A percentile compares a stretch with the other conserved stretches of the same genome.
Evolutionary conservation across 306 rosid species (phyloP).

Genomic region (Hippophae gyantsensis): DNA sequence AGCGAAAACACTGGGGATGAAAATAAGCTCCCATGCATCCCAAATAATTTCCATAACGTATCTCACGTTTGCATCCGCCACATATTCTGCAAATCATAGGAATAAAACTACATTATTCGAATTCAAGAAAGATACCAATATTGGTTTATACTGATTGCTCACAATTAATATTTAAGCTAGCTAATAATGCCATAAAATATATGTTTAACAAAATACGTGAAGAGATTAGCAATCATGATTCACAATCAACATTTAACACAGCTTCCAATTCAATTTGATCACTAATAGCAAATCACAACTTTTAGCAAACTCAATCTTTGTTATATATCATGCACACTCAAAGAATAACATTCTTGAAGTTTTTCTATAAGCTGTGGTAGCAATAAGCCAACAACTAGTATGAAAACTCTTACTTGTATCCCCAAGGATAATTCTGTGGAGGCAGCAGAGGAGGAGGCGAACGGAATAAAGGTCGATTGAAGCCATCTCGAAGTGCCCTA

Average conservation of each 20-base stretch:
- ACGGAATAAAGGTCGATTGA: conserved; percentile 40
- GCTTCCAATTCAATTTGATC: too few relatives aligned
- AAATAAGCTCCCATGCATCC: conserved; percentile 62
- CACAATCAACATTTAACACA: too few relatives aligned
- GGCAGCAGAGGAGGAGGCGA: conserved; percentile 25
- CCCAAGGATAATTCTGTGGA: conserved; percentile 39
- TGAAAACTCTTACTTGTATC: conserved; percentile 34
- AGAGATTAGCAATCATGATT: too few relatives aligned
- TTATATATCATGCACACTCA: conserved; percentile 7
- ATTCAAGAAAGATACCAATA: too few relatives aligned
- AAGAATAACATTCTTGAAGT: background rate
- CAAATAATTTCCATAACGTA: conserved; percentile 56
- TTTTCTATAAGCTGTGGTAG: background rate
- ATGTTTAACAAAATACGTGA: too few relatives aligned
- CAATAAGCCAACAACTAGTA: conserved; percentile 4
- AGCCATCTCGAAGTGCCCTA: conserved; percentile 36
- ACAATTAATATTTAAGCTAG: too few relatives aligned
- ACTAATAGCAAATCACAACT: background rate
- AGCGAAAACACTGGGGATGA: conserved; percentile 79
- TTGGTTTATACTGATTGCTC: too few relatives aligned
- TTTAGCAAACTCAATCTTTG: conserved; percentile 3
- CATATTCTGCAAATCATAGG: conserved; percentile 40
- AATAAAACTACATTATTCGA: too few relatives aligned
- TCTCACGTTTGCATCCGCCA: conserved; percentile 61
- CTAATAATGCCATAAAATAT: too few relatives aligned